Conservation (phyloP, 345 rosid genomes). For the Rhizophora mangle region DNA sequence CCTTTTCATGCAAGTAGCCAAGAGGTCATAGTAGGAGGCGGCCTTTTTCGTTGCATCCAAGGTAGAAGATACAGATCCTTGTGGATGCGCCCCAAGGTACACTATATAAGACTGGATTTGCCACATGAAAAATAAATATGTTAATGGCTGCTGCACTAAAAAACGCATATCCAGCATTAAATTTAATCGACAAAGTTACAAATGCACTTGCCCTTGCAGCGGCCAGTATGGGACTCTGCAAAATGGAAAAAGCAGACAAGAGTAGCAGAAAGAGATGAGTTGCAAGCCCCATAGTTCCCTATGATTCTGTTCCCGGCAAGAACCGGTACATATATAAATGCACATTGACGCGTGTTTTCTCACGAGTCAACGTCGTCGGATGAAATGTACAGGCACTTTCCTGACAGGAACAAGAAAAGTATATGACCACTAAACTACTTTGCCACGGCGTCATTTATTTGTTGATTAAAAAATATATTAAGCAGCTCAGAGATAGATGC, state of each 20-base stretch:
- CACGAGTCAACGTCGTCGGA: too few species aligned
- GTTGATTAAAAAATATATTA: too few species aligned
- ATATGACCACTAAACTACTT: too few species aligned
- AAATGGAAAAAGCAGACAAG: not conserved
- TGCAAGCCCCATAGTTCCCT: not conserved
- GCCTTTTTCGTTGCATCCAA: not conserved
- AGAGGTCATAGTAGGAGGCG: conserved; percentile 7
- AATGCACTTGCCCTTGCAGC: not conserved
- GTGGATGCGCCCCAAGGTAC: conserved; percentile 24
- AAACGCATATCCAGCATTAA: too few species aligned
- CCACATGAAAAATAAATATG: not conserved
- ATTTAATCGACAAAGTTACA: too few species aligned
- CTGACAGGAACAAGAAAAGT: too few species aligned
- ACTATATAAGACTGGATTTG: conserved; percentile 22
- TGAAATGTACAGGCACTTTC: too few species aligned
- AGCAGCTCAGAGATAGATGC: too few species aligned
- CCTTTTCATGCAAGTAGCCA: conserved; percentile 2
- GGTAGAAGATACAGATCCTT: not conserved
- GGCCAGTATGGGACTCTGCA: not conserved
- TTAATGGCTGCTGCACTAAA: not conserved
- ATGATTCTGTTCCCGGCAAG: not conserved
- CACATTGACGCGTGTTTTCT: too few species aligned
- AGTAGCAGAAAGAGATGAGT: not conserved
- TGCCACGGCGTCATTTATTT: too few species aligned
- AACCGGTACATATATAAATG: too few species aligned